A percentile compares a stretch with the other conserved stretches of the same genome.
phyloP scores from a whole-genome alignment of 2,329 filamentous ascomycete genomes.

The Botrytis deweyae region DNA sequence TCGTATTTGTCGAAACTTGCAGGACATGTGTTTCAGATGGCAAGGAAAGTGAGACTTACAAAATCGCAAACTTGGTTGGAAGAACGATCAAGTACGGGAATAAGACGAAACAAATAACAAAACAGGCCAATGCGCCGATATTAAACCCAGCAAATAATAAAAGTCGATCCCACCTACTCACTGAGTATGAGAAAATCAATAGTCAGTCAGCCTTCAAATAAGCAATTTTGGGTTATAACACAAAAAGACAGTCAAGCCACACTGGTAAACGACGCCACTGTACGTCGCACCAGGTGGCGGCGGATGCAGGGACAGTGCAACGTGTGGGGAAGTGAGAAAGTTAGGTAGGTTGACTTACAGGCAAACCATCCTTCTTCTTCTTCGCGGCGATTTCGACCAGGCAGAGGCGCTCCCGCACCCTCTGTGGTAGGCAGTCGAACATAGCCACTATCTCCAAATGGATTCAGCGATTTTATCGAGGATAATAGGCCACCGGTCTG shows the following conservation, averaged over 20 bases:
- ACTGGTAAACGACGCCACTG: slow-evolving; percentile 24
- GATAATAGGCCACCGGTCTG: slow-evolving; percentile 70
- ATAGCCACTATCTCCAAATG: slow-evolving; percentile 83
- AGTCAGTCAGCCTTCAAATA: slow-evolving; percentile 39
- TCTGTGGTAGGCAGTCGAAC: slow-evolving; percentile 87
- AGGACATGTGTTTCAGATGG: slow-evolving; percentile 21
- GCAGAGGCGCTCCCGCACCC: slow-evolving; percentile 77
- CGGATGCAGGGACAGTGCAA: slow-evolving; percentile 38
- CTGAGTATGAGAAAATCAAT: slow-evolving; percentile 48
- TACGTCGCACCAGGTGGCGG: slow-evolving; percentile 34
- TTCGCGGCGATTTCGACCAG: slow-evolving; percentile 79
- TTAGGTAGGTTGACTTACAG: slow-evolving; percentile 62
- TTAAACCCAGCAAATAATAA: slow-evolving; percentile 92
- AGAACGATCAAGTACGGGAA: slow-evolving; percentile 78
- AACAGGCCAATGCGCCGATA: slow-evolving; percentile 83
- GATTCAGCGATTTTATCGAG: slow-evolving; percentile 81
- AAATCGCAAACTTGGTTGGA: slow-evolving; percentile 91
- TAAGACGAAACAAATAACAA: slow-evolving; percentile 87
- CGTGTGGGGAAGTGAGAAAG: slow-evolving; percentile 24
- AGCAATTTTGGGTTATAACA: slow-evolving; percentile 28
- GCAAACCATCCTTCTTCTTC: slow-evolving; percentile 96
- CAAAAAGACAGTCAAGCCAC: slow-evolving; percentile 29
- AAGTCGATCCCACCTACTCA: slow-evolving; percentile 95
- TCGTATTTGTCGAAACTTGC: slow-evolving; percentile 24
- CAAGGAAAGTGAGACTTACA: slow-evolving; percentile 66